phyloP scores from a whole-genome alignment of 169 alveolate species.

The Perkinsus olseni region DNA sequence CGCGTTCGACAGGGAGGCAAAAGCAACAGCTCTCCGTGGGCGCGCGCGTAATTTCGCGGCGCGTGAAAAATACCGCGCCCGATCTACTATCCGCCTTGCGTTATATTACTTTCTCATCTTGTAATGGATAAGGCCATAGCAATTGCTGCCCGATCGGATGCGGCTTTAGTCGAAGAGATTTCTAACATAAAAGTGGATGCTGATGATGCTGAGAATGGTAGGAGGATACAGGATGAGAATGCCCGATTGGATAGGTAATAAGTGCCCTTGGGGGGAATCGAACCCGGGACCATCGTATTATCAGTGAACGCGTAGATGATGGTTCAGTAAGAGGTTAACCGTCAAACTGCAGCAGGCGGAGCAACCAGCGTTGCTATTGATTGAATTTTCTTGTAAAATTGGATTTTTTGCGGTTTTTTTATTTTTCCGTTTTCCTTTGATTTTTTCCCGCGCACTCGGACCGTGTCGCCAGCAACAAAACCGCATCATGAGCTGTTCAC shows the following conservation, averaged over 20 bases:
- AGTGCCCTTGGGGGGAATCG: neutral
- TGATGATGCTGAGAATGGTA: neutral
- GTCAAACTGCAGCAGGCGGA: neutral
- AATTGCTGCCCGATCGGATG: neutral
- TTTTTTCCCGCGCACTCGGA: no score
- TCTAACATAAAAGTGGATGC: neutral
- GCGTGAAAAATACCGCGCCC: neutral
- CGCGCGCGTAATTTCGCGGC: neutral
- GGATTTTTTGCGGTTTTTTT: no score
- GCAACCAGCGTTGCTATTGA: neutral
- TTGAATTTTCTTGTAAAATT: no score
- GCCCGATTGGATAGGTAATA: neutral
- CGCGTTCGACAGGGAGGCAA: no score
- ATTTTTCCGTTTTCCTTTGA: no score
- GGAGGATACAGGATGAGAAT: neutral
- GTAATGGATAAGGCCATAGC: neutral
- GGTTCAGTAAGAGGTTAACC: neutral
- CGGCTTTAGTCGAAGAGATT: neutral
- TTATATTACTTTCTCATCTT: neutral
- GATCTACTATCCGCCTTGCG: neutral
- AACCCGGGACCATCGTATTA: neutral
- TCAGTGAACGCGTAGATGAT: no score
- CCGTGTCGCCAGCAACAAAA: no score
- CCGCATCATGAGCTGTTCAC: no score
- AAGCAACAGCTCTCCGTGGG: neutral